Conservation (phyloP, 2,329 filamentous ascomycete species). For the Fusarium ramigenum region DNA sequence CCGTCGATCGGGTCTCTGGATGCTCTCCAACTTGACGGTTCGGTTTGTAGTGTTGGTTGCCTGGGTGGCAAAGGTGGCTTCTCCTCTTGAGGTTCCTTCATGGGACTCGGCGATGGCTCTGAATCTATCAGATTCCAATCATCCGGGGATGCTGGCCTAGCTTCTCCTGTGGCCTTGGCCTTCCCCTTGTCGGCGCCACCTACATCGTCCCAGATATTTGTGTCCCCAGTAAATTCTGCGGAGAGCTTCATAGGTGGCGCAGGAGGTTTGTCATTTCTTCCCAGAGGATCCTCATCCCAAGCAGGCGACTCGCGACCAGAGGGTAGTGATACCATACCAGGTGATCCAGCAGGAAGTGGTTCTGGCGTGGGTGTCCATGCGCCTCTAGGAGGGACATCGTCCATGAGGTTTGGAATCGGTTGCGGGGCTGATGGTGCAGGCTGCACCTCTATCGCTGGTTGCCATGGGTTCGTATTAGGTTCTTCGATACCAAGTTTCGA, state of each 20-base stretch:
- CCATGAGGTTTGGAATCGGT: constrained; percentile 27
- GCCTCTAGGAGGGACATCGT: constrained; percentile 42
- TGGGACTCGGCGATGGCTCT: constrained; percentile 44
- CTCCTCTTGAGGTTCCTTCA: constrained; percentile 11
- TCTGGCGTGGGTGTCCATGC: constrained; percentile 46
- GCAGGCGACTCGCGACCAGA: constrained; percentile 51
- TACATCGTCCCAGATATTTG: constrained; percentile 62
- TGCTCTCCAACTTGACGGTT: constrained; percentile 48
- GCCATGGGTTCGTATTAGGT: constrained; percentile 50
- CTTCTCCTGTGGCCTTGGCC: constrained; percentile 43
- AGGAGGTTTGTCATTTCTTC: constrained; percentile 39
- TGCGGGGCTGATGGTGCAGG: constrained; percentile 20
- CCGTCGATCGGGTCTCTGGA: constrained; percentile 56
- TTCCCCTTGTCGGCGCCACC: constrained; percentile 55
- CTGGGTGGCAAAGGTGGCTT: constrained; percentile 54
- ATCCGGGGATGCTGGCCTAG: constrained; percentile 45
- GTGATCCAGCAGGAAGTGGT: constrained; percentile 41
- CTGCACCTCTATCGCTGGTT: constrained; percentile 39
- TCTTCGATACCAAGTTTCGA: constrained; percentile 56
- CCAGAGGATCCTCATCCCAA: constrained; percentile 51
- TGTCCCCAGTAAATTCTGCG: constrained; percentile 52
- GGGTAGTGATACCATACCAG: constrained; percentile 49
- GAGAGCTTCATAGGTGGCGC: constrained; percentile 41
- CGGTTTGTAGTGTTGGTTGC: constrained; percentile 31
- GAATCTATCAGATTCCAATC: constrained; percentile 64